These are phyloP conservation scores for Pontederia crassipes DNA, from an alignment of 176 grass and related monocot species.

Conservation along the genomic window DNA sequence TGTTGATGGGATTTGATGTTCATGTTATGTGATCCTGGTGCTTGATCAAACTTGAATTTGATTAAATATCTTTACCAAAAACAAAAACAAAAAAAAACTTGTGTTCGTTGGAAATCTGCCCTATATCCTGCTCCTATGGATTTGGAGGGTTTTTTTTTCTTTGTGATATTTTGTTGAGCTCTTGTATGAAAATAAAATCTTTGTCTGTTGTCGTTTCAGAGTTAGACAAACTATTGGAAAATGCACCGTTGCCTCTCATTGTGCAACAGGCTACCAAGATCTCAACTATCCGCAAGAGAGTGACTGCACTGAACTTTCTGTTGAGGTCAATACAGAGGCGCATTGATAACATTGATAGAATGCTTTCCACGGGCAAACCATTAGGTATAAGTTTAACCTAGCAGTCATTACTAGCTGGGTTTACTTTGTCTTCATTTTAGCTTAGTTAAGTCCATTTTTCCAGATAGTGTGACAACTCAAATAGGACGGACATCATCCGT, in stretches of 20 bases:
- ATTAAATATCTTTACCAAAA: too few species aligned
- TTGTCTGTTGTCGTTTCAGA: slow-evolving; percentile 37
- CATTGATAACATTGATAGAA: slow-evolving; percentile 70
- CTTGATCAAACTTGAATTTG: background rate
- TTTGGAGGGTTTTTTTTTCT: too few species aligned
- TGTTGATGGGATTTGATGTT: background rate
- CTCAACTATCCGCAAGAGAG: slow-evolving; percentile 61
- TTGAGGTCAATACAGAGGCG: slow-evolving; percentile 77
- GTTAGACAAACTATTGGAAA: slow-evolving; percentile 77
- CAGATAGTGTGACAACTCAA: too few species aligned
- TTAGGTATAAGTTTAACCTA: slow-evolving; percentile 31
- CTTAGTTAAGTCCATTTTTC: too few species aligned
- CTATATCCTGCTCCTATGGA: too few species aligned
- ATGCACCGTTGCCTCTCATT: slow-evolving; percentile 48
- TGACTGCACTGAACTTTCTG: slow-evolving; percentile 70
- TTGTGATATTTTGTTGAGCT: background rate
- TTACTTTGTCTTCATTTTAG: too few species aligned
- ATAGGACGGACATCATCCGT: too few species aligned
- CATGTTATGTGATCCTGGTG: background rate
- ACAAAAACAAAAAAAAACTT: too few species aligned
- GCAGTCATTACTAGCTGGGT: too few species aligned
- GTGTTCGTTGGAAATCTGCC: too few species aligned
- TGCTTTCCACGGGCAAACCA: slow-evolving; percentile 50
- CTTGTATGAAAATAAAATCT: background rate
- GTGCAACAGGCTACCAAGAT: slow-evolving; percentile 78